Conservation (phyloP, 225 moss, liverwort and hornwort species). For the Bryum argenteum region DNA sequence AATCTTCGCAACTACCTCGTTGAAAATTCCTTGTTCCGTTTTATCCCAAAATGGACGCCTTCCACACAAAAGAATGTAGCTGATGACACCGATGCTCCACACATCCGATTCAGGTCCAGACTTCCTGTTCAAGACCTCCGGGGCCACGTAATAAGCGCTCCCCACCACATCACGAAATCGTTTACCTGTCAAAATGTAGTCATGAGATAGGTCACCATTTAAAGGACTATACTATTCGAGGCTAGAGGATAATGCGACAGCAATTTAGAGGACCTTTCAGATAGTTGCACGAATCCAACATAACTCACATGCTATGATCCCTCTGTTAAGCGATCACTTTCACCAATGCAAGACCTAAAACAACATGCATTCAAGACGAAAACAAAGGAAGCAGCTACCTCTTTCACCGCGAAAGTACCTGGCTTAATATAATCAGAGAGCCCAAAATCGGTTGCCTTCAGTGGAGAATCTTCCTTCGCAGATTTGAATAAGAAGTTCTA, state of each 20-base stretch:
- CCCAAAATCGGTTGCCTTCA: conserved; percentile 97
- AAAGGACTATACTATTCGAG: neutral
- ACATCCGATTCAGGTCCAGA: conserved; percentile 99
- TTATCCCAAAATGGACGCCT: conserved; percentile 98
- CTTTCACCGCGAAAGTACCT: conserved; percentile 44
- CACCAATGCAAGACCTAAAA: conserved; percentile 2
- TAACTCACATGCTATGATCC: neutral
- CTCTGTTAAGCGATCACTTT: neutral
- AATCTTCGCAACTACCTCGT: conserved; percentile 55
- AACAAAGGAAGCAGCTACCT: conserved; percentile 8
- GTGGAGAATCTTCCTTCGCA: conserved; percentile 73
- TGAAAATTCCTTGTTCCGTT: conserved; percentile 92
- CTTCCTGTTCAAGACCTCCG: conserved; percentile 86
- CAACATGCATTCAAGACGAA: conserved; percentile 7
- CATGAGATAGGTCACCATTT: conserved; percentile 2
- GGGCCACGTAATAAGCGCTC: conserved; percentile 98
- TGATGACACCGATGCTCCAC: conserved; percentile 98
- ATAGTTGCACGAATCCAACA: neutral
- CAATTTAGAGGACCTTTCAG: neutral
- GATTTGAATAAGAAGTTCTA: conserved; percentile 93
- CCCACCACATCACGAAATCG: conserved; percentile 96
- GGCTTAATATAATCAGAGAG: conserved; percentile 95
- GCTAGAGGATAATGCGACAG: conserved; percentile 7
- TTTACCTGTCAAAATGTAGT: conserved; percentile 48
- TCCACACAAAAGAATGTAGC: conserved; percentile 91